phyloP scores from a whole-genome alignment of 2,329 filamentous ascomycete species.

The Dryadomyces quercus-mongolicae region DNA sequence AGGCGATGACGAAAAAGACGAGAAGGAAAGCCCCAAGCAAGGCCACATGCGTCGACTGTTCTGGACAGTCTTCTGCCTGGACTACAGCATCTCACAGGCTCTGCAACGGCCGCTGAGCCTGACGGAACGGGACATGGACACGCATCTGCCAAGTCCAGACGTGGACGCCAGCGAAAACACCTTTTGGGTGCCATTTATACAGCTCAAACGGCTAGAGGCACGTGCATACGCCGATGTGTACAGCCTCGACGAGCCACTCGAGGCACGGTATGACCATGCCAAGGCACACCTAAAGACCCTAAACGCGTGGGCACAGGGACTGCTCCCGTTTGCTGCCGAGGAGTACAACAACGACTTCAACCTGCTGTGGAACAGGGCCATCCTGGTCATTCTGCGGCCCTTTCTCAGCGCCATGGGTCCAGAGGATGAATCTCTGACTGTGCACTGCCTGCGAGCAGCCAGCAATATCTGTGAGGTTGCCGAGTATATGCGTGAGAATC shows the following conservation, averaged over 20 bases:
- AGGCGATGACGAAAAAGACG: background rate
- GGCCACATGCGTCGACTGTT: slow-evolving; percentile 27
- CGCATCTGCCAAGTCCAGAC: slow-evolving; percentile 21
- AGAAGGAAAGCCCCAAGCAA: background rate
- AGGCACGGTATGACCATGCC: slow-evolving; percentile 30
- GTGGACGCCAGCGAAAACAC: background rate
- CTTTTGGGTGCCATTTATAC: slow-evolving; percentile 20
- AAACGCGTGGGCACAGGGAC: slow-evolving; percentile 25
- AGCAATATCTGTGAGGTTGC: slow-evolving; percentile 28
- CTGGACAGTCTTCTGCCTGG: slow-evolving; percentile 38
- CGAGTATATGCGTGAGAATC: slow-evolving; percentile 25
- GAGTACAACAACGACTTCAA: slow-evolving; percentile 24
- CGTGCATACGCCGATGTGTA: slow-evolving; percentile 38
- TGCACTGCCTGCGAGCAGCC: slow-evolving; percentile 26
- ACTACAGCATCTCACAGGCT: slow-evolving; percentile 35
- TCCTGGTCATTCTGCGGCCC: slow-evolving; percentile 38
- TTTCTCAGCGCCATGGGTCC: slow-evolving; percentile 29
- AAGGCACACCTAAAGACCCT: slow-evolving; percentile 30
- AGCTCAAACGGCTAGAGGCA: slow-evolving; percentile 33
- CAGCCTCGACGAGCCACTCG: slow-evolving; percentile 30
- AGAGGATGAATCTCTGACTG: slow-evolving; percentile 27
- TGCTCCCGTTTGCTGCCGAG: background rate
- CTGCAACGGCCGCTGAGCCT: slow-evolving; percentile 37
- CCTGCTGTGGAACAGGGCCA: slow-evolving; percentile 35
- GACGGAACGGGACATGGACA: slow-evolving; percentile 29